Evolutionary conservation across 2,329 filamentous ascomycete species (phyloP), one percentile per base, ranked within the genome.

Genomic region (Aulographum hederae): DNA sequence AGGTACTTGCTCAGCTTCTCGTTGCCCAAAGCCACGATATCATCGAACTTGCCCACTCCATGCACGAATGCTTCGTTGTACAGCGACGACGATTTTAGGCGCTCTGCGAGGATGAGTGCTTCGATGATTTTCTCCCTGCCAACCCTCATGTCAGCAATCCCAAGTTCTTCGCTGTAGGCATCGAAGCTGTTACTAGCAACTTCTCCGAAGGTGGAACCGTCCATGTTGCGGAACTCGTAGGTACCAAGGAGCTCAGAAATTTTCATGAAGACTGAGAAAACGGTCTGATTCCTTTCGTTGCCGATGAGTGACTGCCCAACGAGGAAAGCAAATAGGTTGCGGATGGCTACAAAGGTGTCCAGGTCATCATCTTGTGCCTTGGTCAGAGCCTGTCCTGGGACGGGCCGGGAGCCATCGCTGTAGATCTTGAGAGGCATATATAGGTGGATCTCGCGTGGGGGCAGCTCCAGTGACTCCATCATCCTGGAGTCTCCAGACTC

Each of bases 1-100:
- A 95, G 68, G 43, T 78, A 61, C n/a, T n/a, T n/a, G 17, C 65
- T 59, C 50, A 73, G 85, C 30, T 89, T 69, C 0, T 73, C 69
- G 31, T 71, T 73, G 27, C 72, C 67, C 29, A 84, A 55, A 33
- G 73, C 65, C 36, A 84, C 70, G 19, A 82, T 65, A 14, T 79
- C 68, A 36, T 86, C 63, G 39, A 67, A 81, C 52, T 89, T 91
- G 31, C 86, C 89, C 6, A 80, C 82, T 1, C 76, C 82, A 51
- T 95, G 89, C 4, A 84, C 73, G 46, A 94, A 95, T 0, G 81
- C 82, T 52, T 94, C 84, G 36, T 80, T 81, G 54, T 92, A 95
- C 2, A 98, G 65, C 5, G 74, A 66, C 44, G 76, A 69, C 30
- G 70, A 92, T 35, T 75, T 74, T 73, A 95, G 79, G 23, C 70